Percentiles rank a stretch among this genome's conserved stretches.
These are phyloP conservation scores for Paramecium tetraurelia DNA, from an alignment of 73 alveolate species.

Conservation along the genomic window DNA sequence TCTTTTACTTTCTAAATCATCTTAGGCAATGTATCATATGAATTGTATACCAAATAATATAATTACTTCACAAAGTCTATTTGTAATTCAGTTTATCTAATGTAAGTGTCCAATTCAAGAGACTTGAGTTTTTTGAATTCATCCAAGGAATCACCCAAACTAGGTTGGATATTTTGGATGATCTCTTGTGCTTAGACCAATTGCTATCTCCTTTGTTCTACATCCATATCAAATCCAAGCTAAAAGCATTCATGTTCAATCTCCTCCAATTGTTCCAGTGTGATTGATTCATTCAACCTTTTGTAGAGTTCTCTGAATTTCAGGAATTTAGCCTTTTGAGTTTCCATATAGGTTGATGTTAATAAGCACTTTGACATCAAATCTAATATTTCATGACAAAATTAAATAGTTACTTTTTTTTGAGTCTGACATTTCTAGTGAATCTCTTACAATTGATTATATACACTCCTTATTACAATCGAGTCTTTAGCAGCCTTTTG, in stretches of 20 bases:
- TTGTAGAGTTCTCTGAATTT: not conserved
- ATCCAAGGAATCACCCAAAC: not conserved
- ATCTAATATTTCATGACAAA: slow-evolving; percentile 6
- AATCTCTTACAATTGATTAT: not conserved
- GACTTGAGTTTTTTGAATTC: not conserved
- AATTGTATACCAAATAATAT: not conserved
- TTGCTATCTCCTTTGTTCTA: not conserved
- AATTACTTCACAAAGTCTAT: not conserved
- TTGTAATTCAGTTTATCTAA: not conserved
- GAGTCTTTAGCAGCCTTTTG: slow-evolving; percentile 3
- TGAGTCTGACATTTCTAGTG: not conserved
- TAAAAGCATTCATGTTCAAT: not conserved
- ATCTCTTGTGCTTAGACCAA: not conserved
- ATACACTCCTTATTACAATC: not conserved
- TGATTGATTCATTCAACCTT: not conserved
- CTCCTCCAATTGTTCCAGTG: not conserved
- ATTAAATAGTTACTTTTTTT: not conserved
- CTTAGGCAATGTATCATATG: not conserved
- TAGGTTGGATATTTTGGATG: not conserved
- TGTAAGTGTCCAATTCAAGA: not conserved
- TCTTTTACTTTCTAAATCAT: not conserved
- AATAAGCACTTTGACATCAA: not conserved
- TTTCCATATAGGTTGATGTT: not conserved
- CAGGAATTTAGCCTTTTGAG: not conserved
- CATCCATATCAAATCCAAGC: slow-evolving; percentile 8